These are phyloP conservation scores for Luvunga scandens DNA, from an alignment of 345 rosid species.

Conservation along the genomic window DNA sequence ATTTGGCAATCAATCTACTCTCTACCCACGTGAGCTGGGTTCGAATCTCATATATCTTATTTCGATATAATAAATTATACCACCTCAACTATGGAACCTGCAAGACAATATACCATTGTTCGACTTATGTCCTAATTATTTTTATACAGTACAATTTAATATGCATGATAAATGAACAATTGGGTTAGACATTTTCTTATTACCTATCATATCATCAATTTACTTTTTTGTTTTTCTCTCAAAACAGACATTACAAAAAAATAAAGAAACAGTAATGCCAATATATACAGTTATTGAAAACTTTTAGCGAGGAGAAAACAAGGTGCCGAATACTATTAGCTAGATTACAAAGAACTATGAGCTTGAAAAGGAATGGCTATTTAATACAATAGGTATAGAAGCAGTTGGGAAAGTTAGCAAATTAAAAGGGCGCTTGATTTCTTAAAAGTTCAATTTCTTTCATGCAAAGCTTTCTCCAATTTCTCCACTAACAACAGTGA, in stretches of 20 bases:
- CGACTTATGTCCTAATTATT: too few relatives aligned
- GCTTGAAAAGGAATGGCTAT: constrained; percentile 10
- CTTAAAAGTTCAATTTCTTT: constrained; percentile 39
- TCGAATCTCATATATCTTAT: too few relatives aligned
- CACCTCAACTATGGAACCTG: too few relatives aligned
- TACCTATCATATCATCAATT: not conserved
- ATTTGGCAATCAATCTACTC: too few relatives aligned
- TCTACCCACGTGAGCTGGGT: too few relatives aligned
- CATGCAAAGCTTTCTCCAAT: constrained; percentile 35
- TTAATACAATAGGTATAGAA: not conserved
- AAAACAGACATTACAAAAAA: not conserved
- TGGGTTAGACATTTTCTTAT: too few relatives aligned
- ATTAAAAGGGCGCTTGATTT: not conserved
- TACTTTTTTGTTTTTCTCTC: not conserved
- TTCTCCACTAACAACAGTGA: constrained; percentile 16
- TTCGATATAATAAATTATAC: too few relatives aligned
- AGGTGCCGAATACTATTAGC: not conserved
- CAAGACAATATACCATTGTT: too few relatives aligned
- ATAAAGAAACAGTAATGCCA: not conserved
- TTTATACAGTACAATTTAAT: too few relatives aligned
- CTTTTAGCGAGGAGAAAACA: constrained; percentile 4
- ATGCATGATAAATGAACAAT: too few relatives aligned
- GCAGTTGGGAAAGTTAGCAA: constrained; percentile 10
- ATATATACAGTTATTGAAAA: not conserved
- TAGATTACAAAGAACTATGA: constrained; percentile 15